phyloP scores from a whole-genome alignment of 345 rosid species.

The Syzygium aqueum region DNA sequence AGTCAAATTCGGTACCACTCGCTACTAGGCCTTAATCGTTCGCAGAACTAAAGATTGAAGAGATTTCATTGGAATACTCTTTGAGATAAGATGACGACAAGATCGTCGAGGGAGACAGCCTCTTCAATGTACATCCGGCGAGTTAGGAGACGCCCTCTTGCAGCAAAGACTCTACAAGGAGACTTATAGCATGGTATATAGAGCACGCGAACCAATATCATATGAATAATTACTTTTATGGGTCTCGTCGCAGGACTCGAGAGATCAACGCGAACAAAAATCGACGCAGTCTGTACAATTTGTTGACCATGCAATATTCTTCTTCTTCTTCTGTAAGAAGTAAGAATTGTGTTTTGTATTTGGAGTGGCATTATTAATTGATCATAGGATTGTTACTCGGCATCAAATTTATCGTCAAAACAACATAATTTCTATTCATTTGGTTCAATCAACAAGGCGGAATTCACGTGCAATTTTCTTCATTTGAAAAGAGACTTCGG shows the following conservation, averaged over 20 bases:
- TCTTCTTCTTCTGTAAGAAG: too few species aligned
- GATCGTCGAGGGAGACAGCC: rapidly evolving
- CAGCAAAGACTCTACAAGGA: neutral
- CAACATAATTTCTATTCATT: neutral
- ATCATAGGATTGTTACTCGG: neutral
- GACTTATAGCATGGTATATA: rapidly evolving
- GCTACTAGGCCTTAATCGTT: rapidly evolving
- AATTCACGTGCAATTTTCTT: neutral
- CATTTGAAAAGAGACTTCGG: neutral
- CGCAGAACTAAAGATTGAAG: neutral
- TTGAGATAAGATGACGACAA: neutral
- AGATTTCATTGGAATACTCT: rapidly evolving
- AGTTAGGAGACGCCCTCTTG: neutral
- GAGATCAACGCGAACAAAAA: rapidly evolving
- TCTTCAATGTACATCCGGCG: too few species aligned
- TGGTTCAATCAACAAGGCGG: neutral
- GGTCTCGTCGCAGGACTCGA: neutral
- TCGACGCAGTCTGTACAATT: neutral
- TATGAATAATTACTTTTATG: neutral
- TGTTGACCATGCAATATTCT: neutral
- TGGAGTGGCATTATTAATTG: neutral
- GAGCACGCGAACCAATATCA: neutral
- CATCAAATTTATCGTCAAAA: neutral
- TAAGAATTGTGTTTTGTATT: neutral
- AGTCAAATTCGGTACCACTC: rapidly evolving